phyloP scores from a whole-genome alignment of 306 rosid genomes.

The Trifolium dubium region DNA sequence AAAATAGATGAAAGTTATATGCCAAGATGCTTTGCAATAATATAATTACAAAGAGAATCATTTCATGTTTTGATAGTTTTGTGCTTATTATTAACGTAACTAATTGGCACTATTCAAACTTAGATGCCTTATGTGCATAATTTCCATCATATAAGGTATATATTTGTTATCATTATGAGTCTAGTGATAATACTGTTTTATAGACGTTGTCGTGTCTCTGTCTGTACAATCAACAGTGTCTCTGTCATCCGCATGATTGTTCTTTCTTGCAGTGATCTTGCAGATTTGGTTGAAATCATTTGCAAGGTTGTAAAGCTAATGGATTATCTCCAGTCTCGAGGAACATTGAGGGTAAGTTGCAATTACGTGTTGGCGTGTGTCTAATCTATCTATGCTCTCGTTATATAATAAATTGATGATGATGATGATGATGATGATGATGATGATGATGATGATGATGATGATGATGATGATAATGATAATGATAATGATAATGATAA shows the following conservation, averaged over 20 bases:
- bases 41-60: constrained; percentile 2
- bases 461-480: too few species aligned
- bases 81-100: constrained; percentile 18
- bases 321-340: constrained; percentile 87
- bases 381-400: neutral
- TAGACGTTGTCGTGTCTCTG: neutral
- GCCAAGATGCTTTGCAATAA: constrained; percentile 3
- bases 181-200: constrained; percentile 12
- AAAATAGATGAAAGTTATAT: constrained; percentile 15
- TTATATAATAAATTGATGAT: neutral
- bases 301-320: constrained; percentile 69
- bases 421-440: too few species aligned
- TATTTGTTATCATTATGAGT: neutral
- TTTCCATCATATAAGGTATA: constrained; percentile 12
- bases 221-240: constrained; percentile 15
- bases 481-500: too few species aligned
- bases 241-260: constrained; percentile 33
- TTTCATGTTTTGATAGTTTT: constrained; percentile 13
- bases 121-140: constrained; percentile 5
- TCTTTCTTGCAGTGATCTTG: constrained; percentile 74
- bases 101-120: constrained; percentile 1
- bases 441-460: neutral
- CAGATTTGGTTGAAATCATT: constrained; percentile 84
- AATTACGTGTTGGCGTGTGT: neutral
- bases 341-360: constrained; percentile 77